These are phyloP conservation scores for Gentiana macrophylla DNA, from an alignment of 257 asterid species.

Conservation along the genomic window DNA sequence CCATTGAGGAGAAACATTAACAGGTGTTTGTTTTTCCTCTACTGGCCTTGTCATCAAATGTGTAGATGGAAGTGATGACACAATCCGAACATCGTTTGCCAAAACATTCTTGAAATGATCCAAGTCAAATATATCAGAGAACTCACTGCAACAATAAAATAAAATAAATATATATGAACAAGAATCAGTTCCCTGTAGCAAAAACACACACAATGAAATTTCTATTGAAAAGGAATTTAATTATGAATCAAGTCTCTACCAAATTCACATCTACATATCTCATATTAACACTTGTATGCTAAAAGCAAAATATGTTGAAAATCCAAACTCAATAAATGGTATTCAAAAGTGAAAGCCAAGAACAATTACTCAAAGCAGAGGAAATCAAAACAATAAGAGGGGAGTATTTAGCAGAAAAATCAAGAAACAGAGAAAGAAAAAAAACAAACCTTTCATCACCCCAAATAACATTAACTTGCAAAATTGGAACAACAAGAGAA, in stretches of 20 bases:
- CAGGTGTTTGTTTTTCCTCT: conserved; percentile 72
- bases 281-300: too few species aligned
- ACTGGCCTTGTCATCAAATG: conserved; percentile 81
- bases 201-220: not conserved
- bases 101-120: conserved; percentile 75
- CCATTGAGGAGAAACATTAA: conserved; percentile 70
- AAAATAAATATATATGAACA: not conserved
- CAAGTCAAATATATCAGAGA: conserved; percentile 84
- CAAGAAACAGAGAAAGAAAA: conserved; percentile 12
- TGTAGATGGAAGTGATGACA: conserved; percentile 89
- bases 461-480: conserved; percentile 97
- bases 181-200: not conserved
- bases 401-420: conserved; percentile 1
- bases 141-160: conserved; percentile 66
- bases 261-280: not conserved
- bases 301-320: not conserved
- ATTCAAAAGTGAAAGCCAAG: not conserved
- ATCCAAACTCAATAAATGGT: not conserved
- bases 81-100: conserved; percentile 68
- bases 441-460: conserved; percentile 84
- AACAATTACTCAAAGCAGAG: not conserved
- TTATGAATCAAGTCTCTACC: not conserved
- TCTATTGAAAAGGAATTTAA: not conserved
- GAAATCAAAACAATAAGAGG: not conserved
- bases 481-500: conserved; percentile 79